Base-by-base conservation (phyloP, 768 basidiomycete species). In the Suillus sp. region DNA sequence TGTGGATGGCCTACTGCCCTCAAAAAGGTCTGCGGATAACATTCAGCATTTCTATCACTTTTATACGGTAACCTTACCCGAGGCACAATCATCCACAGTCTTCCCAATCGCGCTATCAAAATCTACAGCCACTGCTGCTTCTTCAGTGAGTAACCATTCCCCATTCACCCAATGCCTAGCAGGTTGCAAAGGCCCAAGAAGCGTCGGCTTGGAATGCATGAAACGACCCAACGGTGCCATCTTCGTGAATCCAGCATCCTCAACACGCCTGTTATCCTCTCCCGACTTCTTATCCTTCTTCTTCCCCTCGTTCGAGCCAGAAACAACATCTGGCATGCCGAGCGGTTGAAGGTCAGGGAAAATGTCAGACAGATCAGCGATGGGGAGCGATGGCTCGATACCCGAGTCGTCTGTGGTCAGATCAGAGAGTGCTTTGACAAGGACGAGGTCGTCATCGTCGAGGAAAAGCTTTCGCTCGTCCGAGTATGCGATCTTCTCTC, bases 141-240 rank as follows among this genome's bases (percentile, higher is more conserved):
- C 88, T 64, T 92, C 90, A 38, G 89, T 78, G 65, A 85, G 80
- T 32, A 83, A 70, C 87, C 90, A 92, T 45, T 78, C 77, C 1
- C 84, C 90, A 54, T 86, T 79, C 65, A 82, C 84, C 80, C 87
- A 89, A 65, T 88, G 88, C 70, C 83, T 88, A 6, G 91, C 85
- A 7, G 96, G 97, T 66, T 93, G 83, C 40, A 99, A 78, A 53
- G 95, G 85, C 11, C 93, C 89, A 38, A 98, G 80, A 32, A 99
- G 83, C 2, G 94, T 90, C 2, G 95, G 93, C 72, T 91, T 92
- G 40, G 82, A 78, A 61, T 86, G 80, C 89, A 97, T 92, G 72
- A 96, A 89, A 62, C 84, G 80, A 30, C 88, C 88, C 51, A 87
- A 83, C 32, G 93, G 90, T 30, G 86, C 85, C 32, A 98, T 78